Evolutionary conservation across 225 moss, liverwort and hornwort species (phyloP).

Genomic region (Sphagnum contortum): DNA sequence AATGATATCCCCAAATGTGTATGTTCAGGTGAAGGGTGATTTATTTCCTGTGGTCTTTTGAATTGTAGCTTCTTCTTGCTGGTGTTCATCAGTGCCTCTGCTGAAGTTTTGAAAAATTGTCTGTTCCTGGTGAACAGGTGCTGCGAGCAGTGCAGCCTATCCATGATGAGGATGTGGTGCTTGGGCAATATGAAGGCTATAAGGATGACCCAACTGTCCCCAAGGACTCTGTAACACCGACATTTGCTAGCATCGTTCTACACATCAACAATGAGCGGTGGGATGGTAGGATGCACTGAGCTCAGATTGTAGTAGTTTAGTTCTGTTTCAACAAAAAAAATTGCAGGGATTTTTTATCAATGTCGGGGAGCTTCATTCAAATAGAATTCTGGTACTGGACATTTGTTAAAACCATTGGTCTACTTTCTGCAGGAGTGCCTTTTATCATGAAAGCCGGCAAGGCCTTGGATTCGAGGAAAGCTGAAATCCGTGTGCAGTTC

Average conservation of each 20-base stretch:
- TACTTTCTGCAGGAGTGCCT: slow-evolving; percentile 49
- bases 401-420: too few relatives aligned
- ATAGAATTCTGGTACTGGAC: too few relatives aligned
- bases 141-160: slow-evolving; percentile 49
- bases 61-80: too few relatives aligned
- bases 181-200: slow-evolving; percentile 88
- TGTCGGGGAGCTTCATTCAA: too few relatives aligned
- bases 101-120: too few relatives aligned
- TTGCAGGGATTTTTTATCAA: too few relatives aligned
- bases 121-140: slow-evolving; percentile 16
- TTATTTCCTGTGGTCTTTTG: too few relatives aligned
- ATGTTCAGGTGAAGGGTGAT: too few relatives aligned
- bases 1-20: too few relatives aligned
- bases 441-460: slow-evolving; percentile 93
- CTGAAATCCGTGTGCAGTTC: slow-evolving; percentile 90
- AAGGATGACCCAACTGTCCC: slow-evolving; percentile 81
- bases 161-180: slow-evolving; percentile 66
- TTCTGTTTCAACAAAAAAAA: too few relatives aligned
- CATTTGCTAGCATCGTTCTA: slow-evolving; percentile 64
- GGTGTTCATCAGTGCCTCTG: too few relatives aligned
- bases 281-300: slow-evolving; percentile 41
- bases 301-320: too few relatives aligned
- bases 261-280: slow-evolving; percentile 84
- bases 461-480: slow-evolving; percentile 75
- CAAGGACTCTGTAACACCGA: slow-evolving; percentile 69